Conservation (phyloP, 2,329 filamentous ascomycete genomes). For the Aquanectria penicillioides region DNA sequence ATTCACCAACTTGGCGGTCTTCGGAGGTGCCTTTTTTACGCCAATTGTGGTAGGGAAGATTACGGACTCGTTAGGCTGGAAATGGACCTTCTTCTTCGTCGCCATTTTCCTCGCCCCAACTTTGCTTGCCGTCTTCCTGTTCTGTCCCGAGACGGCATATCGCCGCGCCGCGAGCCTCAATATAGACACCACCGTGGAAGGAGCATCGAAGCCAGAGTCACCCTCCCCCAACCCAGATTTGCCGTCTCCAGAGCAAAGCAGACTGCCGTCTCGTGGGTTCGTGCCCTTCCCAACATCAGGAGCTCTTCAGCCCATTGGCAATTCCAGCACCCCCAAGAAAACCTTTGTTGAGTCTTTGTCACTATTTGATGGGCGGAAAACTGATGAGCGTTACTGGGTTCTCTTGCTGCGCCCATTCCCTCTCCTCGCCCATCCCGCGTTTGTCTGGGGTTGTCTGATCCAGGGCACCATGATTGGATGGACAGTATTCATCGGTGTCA, state of each 20-base stretch:
- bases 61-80: constrained; percentile 78
- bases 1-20: constrained; percentile 68
- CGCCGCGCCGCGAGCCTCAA: constrained; percentile 73
- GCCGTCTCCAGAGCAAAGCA: constrained; percentile 1
- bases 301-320: constrained; percentile 48
- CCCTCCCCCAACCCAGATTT: constrained; percentile 15
- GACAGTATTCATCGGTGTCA: constrained; percentile 91
- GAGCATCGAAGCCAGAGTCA: constrained; percentile 24
- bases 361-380: constrained; percentile 84
- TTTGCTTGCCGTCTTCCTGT: constrained; percentile 77
- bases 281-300: constrained; percentile 45
- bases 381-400: constrained; percentile 76
- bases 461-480: constrained; percentile 94
- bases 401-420: constrained; percentile 79
- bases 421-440: constrained; percentile 84
- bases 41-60: constrained; percentile 93
- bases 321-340: constrained; percentile 57
- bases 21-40: constrained; percentile 71
- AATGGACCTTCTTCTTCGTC: constrained; percentile 89
- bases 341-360: constrained; percentile 69
- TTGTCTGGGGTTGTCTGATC: constrained; percentile 81
- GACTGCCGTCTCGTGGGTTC: constrained; percentile 34
- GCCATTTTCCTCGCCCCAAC: constrained; percentile 81
- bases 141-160: constrained; percentile 88
- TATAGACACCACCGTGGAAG: constrained; percentile 65